phyloP scores from a whole-genome alignment of 805 yeast genomes.

The Wickerhamiella cacticola region DNA sequence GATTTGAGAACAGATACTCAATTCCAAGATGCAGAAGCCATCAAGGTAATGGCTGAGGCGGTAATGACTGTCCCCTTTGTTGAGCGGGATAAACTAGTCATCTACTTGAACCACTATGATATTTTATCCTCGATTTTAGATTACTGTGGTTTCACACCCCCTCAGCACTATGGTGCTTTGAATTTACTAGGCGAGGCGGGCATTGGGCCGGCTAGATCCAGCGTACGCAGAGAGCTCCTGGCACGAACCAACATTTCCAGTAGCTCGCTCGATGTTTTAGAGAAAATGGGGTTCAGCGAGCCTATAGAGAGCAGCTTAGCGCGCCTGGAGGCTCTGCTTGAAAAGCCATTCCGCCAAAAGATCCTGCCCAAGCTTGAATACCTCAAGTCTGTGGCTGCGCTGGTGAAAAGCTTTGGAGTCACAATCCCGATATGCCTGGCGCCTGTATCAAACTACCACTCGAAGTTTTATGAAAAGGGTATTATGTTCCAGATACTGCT shows the following conservation, averaged over 20 bases:
- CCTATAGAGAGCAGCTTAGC: constrained; percentile 52
- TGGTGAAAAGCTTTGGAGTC: constrained; percentile 49
- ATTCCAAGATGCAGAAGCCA: constrained; percentile 75
- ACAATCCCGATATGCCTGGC: constrained; percentile 47
- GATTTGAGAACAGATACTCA: constrained; percentile 29
- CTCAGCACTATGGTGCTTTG: constrained; percentile 58
- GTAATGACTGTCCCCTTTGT: constrained; percentile 56
- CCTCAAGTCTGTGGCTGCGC: constrained; percentile 45
- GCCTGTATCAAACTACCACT: constrained; percentile 77
- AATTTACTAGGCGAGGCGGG: constrained; percentile 68
- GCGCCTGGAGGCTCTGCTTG: constrained; percentile 46
- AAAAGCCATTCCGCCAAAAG: constrained; percentile 57
- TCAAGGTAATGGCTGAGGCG: constrained; percentile 71
- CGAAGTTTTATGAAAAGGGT: constrained; percentile 65
- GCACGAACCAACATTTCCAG: constrained; percentile 64
- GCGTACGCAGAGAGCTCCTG: constrained; percentile 42
- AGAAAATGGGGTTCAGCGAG: constrained; percentile 62
- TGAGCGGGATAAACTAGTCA: constrained; percentile 40
- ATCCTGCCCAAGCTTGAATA: constrained; percentile 54
- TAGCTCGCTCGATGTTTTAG: constrained; percentile 70
- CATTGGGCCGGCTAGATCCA: constrained; percentile 50
- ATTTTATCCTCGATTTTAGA: constrained; percentile 64
- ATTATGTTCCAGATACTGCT: constrained; percentile 80
- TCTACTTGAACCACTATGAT: constrained; percentile 70
- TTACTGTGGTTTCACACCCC: constrained; percentile 68